A percentile compares a stretch with the other conserved stretches of the same genome.
Evolutionary conservation across 306 rosid species (phyloP).

Genomic region (Malus domestica): ASM211411v1 NC_041792.1:8462001-8462500

Average conservation of each 20-base stretch:
- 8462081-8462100: too few species aligned
- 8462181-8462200: neutral
- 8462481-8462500: neutral
- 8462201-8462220: neutral
- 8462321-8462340: neutral
- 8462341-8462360: neutral
- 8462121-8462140: neutral
- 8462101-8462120: slow-evolving; percentile 62
- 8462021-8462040: too few species aligned
- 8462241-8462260: neutral
- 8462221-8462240: neutral
- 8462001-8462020: too few species aligned
- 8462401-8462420: neutral
- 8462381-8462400: neutral
- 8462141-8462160: neutral
- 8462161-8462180: neutral
- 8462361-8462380: neutral
- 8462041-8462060: too few species aligned
- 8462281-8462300: neutral
- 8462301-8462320: neutral
- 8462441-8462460: neutral
- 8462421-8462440: neutral
- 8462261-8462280: neutral
- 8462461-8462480: neutral
- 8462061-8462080: too few species aligned